Conservation (phyloP, 169 alveolate genomes). For the Plasmodium yoelii region DNA sequence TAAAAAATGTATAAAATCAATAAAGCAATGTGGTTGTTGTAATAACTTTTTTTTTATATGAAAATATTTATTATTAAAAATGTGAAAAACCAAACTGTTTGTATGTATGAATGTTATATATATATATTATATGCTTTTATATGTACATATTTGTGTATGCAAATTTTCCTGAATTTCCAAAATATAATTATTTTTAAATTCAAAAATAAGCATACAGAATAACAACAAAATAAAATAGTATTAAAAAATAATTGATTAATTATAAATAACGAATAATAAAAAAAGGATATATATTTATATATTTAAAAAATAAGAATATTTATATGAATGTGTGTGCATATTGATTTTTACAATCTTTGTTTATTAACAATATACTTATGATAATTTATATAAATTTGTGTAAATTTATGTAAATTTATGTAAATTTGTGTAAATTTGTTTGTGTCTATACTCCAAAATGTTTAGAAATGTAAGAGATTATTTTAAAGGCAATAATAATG, state of each 20-base stretch:
- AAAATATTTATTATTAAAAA: too few species aligned
- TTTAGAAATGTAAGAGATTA: constrained; percentile 43
- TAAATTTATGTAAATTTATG: too few species aligned
- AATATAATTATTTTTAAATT: not conserved
- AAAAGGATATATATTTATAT: not conserved
- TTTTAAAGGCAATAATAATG: constrained; percentile 74
- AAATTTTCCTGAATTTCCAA: too few species aligned
- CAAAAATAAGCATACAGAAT: not conserved
- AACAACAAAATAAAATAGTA: not conserved
- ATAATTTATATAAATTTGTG: not conserved
- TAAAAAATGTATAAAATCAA: too few species aligned
- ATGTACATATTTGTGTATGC: constrained; percentile 15
- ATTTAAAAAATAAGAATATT: not conserved
- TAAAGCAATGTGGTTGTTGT: too few species aligned
- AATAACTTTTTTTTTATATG: too few species aligned
- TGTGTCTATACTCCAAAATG: constrained; percentile 15
- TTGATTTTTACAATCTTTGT: not conserved
- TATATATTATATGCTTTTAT: constrained; percentile 1
- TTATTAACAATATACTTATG: not conserved
- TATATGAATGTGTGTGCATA: not conserved
- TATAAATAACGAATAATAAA: not conserved
- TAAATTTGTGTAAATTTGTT: not conserved
- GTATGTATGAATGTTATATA: not conserved
- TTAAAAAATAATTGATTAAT: not conserved
- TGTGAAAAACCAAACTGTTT: too few species aligned